phyloP scores from a whole-genome alignment of 805 yeast species.

The Millerago galiae region DNA sequence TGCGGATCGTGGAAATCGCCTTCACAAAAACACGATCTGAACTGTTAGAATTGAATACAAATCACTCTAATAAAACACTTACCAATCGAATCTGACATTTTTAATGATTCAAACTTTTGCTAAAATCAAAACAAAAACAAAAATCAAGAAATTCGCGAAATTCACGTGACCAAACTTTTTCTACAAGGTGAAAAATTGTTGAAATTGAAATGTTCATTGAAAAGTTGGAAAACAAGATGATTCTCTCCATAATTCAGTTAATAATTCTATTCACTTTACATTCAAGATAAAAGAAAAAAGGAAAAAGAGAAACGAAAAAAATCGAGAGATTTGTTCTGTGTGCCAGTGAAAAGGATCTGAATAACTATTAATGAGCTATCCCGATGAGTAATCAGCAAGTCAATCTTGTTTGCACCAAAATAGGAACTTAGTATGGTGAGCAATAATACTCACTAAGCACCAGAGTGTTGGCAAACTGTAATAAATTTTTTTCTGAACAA shows the following conservation, averaged over 20 bases:
- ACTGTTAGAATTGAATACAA: neutral
- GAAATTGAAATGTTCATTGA: too few species aligned
- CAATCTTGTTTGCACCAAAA: conserved; percentile 84
- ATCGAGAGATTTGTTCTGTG: too few species aligned
- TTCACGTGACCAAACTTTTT: too few species aligned
- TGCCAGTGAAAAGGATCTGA: too few species aligned
- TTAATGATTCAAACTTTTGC: neutral
- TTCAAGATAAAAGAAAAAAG: too few species aligned
- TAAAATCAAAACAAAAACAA: too few species aligned
- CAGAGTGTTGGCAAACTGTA: conserved; percentile 89
- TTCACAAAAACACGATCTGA: conserved; percentile 72
- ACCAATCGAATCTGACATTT: conserved; percentile 16
- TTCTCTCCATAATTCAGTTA: too few species aligned
- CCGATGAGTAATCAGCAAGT: conserved; percentile 70
- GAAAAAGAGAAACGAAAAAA: too few species aligned
- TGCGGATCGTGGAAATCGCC: conserved; percentile 73
- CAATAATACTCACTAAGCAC: conserved; percentile 46
- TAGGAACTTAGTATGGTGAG: conserved; percentile 68
- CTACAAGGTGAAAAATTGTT: too few species aligned
- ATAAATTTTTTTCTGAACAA: neutral
- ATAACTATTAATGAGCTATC: conserved; percentile 35
- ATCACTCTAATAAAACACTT: neutral
- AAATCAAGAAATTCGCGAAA: too few species aligned
- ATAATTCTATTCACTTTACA: too few species aligned
- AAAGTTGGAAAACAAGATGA: too few species aligned